Percentiles rank a stretch among this genome's conserved stretches.
Conservation (phyloP, 257 asterid genomes). For the Hygrophila difformis region DNA sequence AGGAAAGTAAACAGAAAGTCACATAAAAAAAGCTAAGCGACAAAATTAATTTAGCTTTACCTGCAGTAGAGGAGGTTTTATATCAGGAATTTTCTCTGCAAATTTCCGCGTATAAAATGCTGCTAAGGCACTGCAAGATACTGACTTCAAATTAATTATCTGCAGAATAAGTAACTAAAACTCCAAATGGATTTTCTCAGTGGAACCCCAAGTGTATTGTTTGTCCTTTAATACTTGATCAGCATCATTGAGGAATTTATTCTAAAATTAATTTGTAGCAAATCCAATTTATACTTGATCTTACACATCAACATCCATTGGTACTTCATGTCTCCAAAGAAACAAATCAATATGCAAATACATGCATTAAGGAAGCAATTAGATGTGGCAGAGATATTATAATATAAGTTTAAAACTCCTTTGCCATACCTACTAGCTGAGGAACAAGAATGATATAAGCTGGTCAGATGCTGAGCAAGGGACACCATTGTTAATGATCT, state of each 20-base stretch:
- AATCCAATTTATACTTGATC: too few relatives aligned
- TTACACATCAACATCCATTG: too few relatives aligned
- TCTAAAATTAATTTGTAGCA: too few relatives aligned
- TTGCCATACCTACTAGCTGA: slow-evolving; percentile 74
- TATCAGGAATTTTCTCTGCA: slow-evolving; percentile 57
- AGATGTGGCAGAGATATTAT: too few relatives aligned
- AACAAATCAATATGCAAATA: too few relatives aligned
- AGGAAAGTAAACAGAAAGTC: background rate
- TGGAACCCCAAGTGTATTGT: too few relatives aligned
- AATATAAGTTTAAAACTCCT: too few relatives aligned
- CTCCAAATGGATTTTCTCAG: too few relatives aligned
- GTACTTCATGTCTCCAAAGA: too few relatives aligned
- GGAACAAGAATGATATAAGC: slow-evolving; percentile 70
- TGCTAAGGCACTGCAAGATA: slow-evolving; percentile 78
- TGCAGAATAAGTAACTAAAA: slow-evolving; percentile 9
- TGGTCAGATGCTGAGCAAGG: slow-evolving; percentile 87
- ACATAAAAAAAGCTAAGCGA: slow-evolving; percentile 10
- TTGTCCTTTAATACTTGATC: too few relatives aligned
- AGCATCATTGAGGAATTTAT: too few relatives aligned
- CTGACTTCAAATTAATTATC: slow-evolving; percentile 15
- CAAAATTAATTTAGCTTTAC: slow-evolving; percentile 33
- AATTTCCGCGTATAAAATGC: slow-evolving; percentile 86
- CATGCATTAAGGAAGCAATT: too few relatives aligned
- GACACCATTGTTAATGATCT: slow-evolving; percentile 95
- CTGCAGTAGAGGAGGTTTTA: slow-evolving; percentile 89